Evolutionary conservation across 1,139 yeast genomes (phyloP), one percentile per base, ranked within the genome.

Genomic region (Chernovozyma sophiae-reginae): DNA sequence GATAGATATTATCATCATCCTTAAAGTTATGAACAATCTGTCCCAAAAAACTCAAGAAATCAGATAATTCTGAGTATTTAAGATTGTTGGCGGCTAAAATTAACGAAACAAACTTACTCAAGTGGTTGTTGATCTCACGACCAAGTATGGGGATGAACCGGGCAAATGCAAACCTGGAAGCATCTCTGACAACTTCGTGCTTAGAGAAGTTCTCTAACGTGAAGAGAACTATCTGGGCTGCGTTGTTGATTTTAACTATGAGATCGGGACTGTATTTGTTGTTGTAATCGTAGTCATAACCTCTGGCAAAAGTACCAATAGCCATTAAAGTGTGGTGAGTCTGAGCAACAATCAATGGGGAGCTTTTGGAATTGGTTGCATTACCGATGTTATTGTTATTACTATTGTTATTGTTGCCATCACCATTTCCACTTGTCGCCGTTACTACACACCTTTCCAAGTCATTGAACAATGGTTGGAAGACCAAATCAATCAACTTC

Each of bases 251-350:
- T 52, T 80, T 83, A 39, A 65, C 71, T 14, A 74, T 62, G 18
- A 74, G 53, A 33, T 62, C 68, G 43, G 46, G 49, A 47, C 58
- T 42, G 52, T 62, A 44, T 30, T 57, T 59, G 25, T 51, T 54
- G 25, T 53, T 53, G 22, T 47, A 47, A 33, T 65, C 70, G 33
- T 70, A 71, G 45, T 79, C 83, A 49, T 85, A 81, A 2, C 97
- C 97, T 52, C 92, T 76, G 2, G 90, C 85, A 51, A 90, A 74
- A 0, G 96, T 86, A 26, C 97, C 97, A 37, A 92, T 77, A 0
- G 97, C 92, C 79, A 86, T 78, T 34, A 94, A 63, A 30, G 82
- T 74, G 56, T 92, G 97, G 56, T 92, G 96, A 2, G 89, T 81
- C 55, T 87, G 94, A 33, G 86, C 60, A 3, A 82, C 71, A 26